Evolutionary conservation across 257 asterid species (phyloP), one percentile per base, ranked within the genome.

Genomic region (Hygrophila difformis): DNA sequence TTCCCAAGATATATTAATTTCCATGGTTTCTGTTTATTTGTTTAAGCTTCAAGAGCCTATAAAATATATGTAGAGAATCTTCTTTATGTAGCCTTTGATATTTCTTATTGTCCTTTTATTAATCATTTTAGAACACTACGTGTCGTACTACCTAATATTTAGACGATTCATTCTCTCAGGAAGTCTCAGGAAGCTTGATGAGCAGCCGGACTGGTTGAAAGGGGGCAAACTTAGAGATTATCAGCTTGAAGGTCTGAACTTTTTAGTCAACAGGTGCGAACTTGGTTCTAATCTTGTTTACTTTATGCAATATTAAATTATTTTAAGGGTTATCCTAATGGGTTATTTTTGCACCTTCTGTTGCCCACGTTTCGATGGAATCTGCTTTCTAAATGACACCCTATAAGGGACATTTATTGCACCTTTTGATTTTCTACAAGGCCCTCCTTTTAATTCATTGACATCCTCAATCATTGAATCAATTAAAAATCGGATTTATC

Each of bases 161-260:
- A 39, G 12, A 38, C 20, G 24, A 31, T 47, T 49, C 57, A 52
- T 54, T 60, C 24, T 29, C 54, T 64, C 76, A 91, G 99, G 94
- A 61, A 86, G 97, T 73, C 82, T 91, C 56, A 85, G 99, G 71
- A 91, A 70, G 74, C 97, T 86, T 67, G 95, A 91, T 57, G 95
- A 86, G 59, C 97, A 91, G 71, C 99, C 99, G 39, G 93, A 78
- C 62, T 91, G 99, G 99, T 65, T 91, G 71, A 86, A 70, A 73
- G 97, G 94, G 53, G 99, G 99, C 23, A 86, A 83, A n/a, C 94
- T 91, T 57, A 75, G 99, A 49, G 99, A 91, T 76, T 91, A 91
- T 75, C 99, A 91, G 73, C 97, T 91, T 53, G 99, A 91, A 73
- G 99, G 99, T 57, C 77, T 86, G 66, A 91, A 86, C 72, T 91